Base-by-base conservation (phyloP, 2,329 filamentous ascomycete species). In the Colletotrichum musae region DNA sequence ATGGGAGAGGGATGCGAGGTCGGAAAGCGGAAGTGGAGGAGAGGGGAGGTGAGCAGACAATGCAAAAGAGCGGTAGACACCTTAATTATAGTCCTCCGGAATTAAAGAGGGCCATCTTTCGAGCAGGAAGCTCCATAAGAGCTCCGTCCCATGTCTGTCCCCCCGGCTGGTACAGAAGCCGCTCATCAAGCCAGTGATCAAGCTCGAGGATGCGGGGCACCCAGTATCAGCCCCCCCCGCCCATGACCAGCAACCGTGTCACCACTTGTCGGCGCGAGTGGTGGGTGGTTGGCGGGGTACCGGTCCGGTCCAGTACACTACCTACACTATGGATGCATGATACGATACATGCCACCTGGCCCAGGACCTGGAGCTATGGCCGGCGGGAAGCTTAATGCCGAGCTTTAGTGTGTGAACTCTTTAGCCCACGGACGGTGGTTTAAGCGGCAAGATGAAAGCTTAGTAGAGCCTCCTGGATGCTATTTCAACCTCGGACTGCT, bases 81-180 rank as follows among this genome's bases (percentile, higher is more conserved):
- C 67, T 69, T 69, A 70, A 24, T 69, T 70, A 70, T 70, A 70
- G 58, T 70, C 65, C 45, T 41, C 56, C 26, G 24, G 12, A 12
- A 32, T 57, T 58, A 47, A 64, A 58, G 45, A 39, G 36, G 59
- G 57, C 24, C 43, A 28, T 24, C n/a, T 53, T 61, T 52, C 45
- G 28, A 61, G 51, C n/a, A 61, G 51, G 45, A 66, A 61, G 56
- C n/a, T 70, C 26, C 62, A 67, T 61, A 15, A 53, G 57, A 67
- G 51, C 62, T 67, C 45, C 51, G 47, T 65, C 61, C 54, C 61
- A 54, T 54, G 54, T 45, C 60, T 16, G 45, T 36, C 64, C 52
- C 47, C 18, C 28, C 54, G 54, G 45, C 26, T 59, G 43, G 21
- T 48, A 28, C 48, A 65, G 53, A 54, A 59, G 60, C 48, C 21